Conservation (phyloP, 345 rosid species). For the Sapria himalayana region DNA sequence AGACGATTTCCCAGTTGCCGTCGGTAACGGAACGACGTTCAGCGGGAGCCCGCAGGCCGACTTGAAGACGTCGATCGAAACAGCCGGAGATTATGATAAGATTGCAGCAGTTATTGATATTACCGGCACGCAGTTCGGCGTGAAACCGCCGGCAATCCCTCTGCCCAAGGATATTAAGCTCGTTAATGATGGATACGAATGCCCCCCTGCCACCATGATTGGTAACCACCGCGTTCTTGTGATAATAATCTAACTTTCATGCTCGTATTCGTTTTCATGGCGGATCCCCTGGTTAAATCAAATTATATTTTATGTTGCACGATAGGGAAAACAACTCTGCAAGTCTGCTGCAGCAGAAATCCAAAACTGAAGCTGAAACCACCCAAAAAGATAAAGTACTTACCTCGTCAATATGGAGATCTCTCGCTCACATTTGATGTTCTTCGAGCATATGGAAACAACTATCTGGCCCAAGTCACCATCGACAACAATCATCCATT, state of each 20-base stretch:
- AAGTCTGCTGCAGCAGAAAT: constrained; percentile 49
- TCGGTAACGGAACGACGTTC: constrained; percentile 53
- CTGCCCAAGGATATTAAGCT: constrained; percentile 57
- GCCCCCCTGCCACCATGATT: constrained; percentile 28
- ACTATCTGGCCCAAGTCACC: constrained; percentile 78
- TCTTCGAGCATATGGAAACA: constrained; percentile 35
- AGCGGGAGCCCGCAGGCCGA: constrained; percentile 33
- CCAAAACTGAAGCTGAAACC: constrained; percentile 36
- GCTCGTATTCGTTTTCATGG: neutral
- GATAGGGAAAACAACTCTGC: constrained; percentile 30
- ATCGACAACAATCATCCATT: constrained; percentile 51
- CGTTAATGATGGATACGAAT: constrained; percentile 36
- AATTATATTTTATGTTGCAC: neutral
- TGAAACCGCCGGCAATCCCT: constrained; percentile 27
- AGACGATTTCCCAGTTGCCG: constrained; percentile 36
- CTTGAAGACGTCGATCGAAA: constrained; percentile 55
- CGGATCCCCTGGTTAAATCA: neutral
- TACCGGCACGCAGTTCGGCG: constrained; percentile 58
- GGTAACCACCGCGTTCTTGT: constrained; percentile 14
- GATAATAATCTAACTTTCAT: too few relatives aligned
- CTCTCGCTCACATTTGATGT: constrained; percentile 51
- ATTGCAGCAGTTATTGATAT: constrained; percentile 36
- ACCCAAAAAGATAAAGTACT: constrained; percentile 19
- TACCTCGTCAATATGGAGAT: constrained; percentile 38
- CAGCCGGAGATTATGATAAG: constrained; percentile 61